Percentiles rank a stretch among this genome's conserved stretches.
Evolutionary conservation across 768 basidiomycete genomes (phyloP).

Genomic region (Termitomyces sp.): DNA sequence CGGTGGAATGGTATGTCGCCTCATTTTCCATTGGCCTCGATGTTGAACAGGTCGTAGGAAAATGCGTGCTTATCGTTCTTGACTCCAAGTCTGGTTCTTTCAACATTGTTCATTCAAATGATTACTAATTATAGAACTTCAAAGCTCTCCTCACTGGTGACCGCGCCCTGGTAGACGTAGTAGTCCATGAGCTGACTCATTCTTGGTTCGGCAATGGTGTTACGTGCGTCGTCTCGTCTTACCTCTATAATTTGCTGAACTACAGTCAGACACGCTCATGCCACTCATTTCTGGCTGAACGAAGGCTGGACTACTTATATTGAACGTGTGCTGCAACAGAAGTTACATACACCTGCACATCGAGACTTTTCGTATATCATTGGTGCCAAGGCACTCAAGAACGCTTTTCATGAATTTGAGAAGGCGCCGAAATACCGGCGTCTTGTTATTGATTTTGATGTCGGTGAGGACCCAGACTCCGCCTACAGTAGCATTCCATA

Average conservation of each 20-base stretch:
- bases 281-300: conserved; percentile 84
- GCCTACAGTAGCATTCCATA: conserved; percentile 76
- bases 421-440: conserved; percentile 70
- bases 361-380: conserved; percentile 79
- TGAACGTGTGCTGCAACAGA: conserved; percentile 72
- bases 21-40: not conserved
- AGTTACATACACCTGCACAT: conserved; percentile 65
- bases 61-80: conserved; percentile 86
- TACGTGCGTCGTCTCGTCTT: conserved; percentile 38
- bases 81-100: conserved; percentile 62
- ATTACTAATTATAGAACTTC: not conserved
- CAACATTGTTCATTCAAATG: not conserved
- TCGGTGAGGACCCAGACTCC: conserved; percentile 73
- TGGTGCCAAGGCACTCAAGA: conserved; percentile 65
- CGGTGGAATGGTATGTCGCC: conserved; percentile 64
- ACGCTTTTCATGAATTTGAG: conserved; percentile 58
- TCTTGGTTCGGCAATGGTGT: conserved; percentile 94
- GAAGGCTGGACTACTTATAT: conserved; percentile 95
- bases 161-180: conserved; percentile 79
- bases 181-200: conserved; percentile 83
- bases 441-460: conserved; percentile 68
- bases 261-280: conserved; percentile 52
- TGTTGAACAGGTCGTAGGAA: conserved; percentile 44
- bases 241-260: not conserved
- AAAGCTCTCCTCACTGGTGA: conserved; percentile 83